Evolutionary conservation across 805 yeast genomes (phyloP), one percentile per base, ranked within the genome.

Genomic region (Peterozyma toletana): DNA sequence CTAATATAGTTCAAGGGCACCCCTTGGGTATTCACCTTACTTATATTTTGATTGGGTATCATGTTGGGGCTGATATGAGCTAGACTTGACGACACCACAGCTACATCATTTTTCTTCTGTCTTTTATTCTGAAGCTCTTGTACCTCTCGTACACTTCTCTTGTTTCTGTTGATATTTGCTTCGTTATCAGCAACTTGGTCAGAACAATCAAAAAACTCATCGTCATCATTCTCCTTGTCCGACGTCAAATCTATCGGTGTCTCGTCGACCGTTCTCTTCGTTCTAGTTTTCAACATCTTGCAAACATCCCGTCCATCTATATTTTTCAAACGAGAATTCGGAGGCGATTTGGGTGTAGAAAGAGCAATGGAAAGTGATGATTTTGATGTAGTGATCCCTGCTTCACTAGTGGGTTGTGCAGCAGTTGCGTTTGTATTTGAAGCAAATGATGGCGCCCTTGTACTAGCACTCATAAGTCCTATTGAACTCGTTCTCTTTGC

Each of bases 151-250:
- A 36, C 39, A n/a, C 35, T 29, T n/a, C 33, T 27, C 18, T 30
- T 30, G 14, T 41, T 30, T 16, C 40, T 50, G 39, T 44, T 48
- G 38, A 37, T 42, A 37, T 49, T 48, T 2, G 39, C 14, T 1
- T 33, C n/a, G 27, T 21, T 21, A 21, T 21, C 27, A 21, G 15
- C 3, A 36, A 14, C 5, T 30, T 35, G 38, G 30, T 39, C 34
- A 45, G 43, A 11, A 43, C 42, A 38, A 17, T 43, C 45, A 27
- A 34, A 43, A 36, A 38, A 43, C 15, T 43, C 37, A 3, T 51
- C 48, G 9, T 53, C 60, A 15, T 57, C 62, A 41, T 51, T 53
- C 7, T 60, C 57, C 11, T 56, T 38, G 39, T 59, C 63, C 13
- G 36, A 40, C 3, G 43, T 44, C 15, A 44, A 36, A 33, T 44